Conservation (phyloP, 2,329 filamentous ascomycete genomes). For the Mycogone perniciosa region DNA sequence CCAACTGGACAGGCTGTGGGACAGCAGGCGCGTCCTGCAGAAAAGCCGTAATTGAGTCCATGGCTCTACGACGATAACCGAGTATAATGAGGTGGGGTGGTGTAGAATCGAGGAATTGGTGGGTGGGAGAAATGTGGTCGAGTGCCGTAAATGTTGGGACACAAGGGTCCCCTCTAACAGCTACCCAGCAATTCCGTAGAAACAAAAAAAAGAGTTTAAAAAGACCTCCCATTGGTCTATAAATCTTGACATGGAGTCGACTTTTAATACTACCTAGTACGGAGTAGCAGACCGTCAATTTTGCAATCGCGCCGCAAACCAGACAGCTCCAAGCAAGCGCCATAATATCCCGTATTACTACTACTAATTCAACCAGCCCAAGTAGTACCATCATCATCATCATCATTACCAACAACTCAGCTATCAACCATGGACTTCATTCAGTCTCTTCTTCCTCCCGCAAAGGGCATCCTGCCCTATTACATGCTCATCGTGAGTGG, state of each 20-base stretch:
- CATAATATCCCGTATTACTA: too few species aligned
- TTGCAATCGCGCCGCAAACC: too few species aligned
- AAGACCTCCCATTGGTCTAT: too few species aligned
- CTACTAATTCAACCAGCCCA: not conserved
- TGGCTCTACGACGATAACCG: slow-evolving; percentile 13
- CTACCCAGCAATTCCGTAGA: too few species aligned
- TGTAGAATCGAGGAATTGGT: not conserved
- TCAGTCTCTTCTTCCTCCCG: slow-evolving; percentile 38
- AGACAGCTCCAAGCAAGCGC: too few species aligned
- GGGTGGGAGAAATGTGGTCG: too few species aligned
- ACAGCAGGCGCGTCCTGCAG: slow-evolving; percentile 24
- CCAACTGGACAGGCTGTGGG: slow-evolving; percentile 40
- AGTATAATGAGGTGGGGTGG: slow-evolving; percentile 1
- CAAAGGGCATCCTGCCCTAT: slow-evolving; percentile 51
- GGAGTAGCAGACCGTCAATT: too few species aligned
- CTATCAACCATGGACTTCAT: slow-evolving; percentile 38
- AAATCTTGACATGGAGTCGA: too few species aligned
- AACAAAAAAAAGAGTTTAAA: too few species aligned
- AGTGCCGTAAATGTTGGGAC: too few species aligned
- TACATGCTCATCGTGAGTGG: slow-evolving; percentile 51
- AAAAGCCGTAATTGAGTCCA: slow-evolving; percentile 24
- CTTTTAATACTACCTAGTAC: too few species aligned
- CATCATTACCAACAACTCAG: not conserved
- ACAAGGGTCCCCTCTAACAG: too few species aligned
- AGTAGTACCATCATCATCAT: not conserved